Base-by-base conservation (phyloP, 768 basidiomycete species). In the Fomitopsis serialis region DNA sequence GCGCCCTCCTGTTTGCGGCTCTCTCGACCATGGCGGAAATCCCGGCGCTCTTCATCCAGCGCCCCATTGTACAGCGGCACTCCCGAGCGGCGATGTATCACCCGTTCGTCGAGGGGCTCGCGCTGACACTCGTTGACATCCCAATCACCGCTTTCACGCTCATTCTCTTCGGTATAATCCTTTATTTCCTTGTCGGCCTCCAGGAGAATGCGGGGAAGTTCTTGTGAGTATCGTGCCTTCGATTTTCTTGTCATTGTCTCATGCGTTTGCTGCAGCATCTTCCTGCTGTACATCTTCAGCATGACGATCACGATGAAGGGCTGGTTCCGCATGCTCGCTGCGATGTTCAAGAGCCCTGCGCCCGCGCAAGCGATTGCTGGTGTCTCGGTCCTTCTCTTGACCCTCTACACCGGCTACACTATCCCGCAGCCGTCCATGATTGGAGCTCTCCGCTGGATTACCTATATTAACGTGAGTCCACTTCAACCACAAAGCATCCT, bases 261-360 rank as follows among this genome's bases (percentile, higher is more conserved):
- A 60, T 34, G 23, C 40, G 34, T n/a, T 44, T 4, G 43, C 9
- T 45, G 12, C 54, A 87, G 85, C 63, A 78, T 74, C 22, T 82
- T 77, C 65, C 76, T 79, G 63, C 63, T 90, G 21, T 79, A 84
- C 54, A 59, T 82, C n/a, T 74, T 82, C 48, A 66, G 74, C 2
- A 77, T 83, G 54, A 76, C 83, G 32, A 49, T 90, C 22, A 68
- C 82, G 8, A 86, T 92, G 79, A 85, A 85, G 65, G 82, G 81
- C 0, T 84, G 85, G 75, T 95, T 92, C 77, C 77, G 90, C 24
- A 73, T 74, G 0, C 60, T 89, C 11, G 83, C 84, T 0, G 82
- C 87, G 0, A 73, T 74, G 5, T 82, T 85, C 62, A 73, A 74
- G 43, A 72, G 74, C 9, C 78, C 80, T 49, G 80, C 85, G 0